Evolutionary conservation across 495 filamentous ascomycete species (phyloP).

Genomic region (Cetradonia linearis): DNA sequence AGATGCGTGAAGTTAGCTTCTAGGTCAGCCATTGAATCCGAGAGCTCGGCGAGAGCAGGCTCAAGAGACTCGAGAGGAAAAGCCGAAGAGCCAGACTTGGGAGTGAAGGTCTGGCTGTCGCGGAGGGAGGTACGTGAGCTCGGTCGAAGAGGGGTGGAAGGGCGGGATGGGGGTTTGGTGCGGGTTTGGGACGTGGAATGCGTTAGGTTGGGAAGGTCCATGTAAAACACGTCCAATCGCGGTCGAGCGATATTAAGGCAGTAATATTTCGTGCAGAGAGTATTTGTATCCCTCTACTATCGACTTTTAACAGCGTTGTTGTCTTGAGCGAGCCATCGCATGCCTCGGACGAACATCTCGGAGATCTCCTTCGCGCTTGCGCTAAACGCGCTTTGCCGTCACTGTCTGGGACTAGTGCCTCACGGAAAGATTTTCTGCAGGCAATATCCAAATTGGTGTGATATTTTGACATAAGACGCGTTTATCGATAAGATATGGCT

Average conservation of each 20-base stretch:
- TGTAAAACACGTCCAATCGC: not conserved
- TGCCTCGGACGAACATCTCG: conserved; percentile 1
- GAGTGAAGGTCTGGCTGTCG: conserved; percentile 49
- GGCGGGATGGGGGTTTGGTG: conserved; percentile 50
- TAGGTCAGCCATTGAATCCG: conserved; percentile 87
- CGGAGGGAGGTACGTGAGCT: conserved; percentile 82
- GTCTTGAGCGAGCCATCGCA: not conserved
- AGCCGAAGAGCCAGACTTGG: conserved; percentile 39
- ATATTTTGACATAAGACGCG: not conserved
- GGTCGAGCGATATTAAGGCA: not conserved
- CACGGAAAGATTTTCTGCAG: not conserved
- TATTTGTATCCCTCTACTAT: not conserved
- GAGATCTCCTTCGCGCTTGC: not conserved
- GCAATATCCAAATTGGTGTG: not conserved
- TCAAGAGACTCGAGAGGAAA: conserved; percentile 76
- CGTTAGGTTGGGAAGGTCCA: conserved; percentile 17
- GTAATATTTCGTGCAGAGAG: not conserved
- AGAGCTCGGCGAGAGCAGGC: conserved; percentile 83
- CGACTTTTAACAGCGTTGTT: not conserved
- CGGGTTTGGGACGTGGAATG: conserved; percentile 21
- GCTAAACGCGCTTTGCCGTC: not conserved
- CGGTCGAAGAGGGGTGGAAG: conserved; percentile 86
- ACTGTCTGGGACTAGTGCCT: not conserved
- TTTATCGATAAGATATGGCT: not conserved
- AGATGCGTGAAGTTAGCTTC: conserved; percentile 97